Evolutionary conservation across 2,329 filamentous ascomycete species (phyloP).

Genomic region (Fusarium falciforme): DNA sequence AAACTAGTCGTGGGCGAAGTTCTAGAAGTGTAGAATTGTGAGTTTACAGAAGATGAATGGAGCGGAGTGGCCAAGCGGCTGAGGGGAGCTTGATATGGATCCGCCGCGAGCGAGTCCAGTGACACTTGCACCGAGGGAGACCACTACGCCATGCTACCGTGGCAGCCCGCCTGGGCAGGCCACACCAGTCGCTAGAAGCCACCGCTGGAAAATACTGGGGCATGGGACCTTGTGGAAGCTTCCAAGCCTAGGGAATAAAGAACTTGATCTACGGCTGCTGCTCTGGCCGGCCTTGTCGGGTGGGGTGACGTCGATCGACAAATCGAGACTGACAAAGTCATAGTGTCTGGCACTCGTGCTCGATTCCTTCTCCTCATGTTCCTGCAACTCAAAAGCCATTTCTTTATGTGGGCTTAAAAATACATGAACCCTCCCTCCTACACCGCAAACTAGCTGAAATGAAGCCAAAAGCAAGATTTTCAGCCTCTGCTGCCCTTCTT

Average conservation of each 20-base stretch:
- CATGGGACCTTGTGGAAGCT: constrained; percentile 51
- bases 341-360: background rate
- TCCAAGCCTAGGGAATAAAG: constrained; percentile 31
- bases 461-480: background rate
- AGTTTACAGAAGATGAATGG: constrained; percentile 41
- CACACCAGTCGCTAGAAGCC: constrained; percentile 20
- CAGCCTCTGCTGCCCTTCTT: constrained; percentile 1
- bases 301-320: constrained; percentile 42
- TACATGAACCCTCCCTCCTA: background rate
- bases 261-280: constrained; percentile 30
- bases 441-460: background rate
- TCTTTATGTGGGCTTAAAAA: background rate
- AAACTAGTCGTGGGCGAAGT: constrained; percentile 18
- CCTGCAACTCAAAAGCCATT: background rate
- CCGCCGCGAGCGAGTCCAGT: constrained; percentile 39
- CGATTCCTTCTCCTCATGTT: background rate
- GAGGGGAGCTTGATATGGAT: constrained; percentile 37
- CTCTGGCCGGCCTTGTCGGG: constrained; percentile 8
- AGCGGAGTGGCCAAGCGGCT: constrained; percentile 9
- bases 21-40: constrained; percentile 26
- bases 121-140: constrained; percentile 28
- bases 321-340: constrained; percentile 14
- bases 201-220: constrained; percentile 40
- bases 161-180: constrained; percentile 15
- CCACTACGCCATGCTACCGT: constrained; percentile 30